phyloP scores from a whole-genome alignment of 345 rosid species.

The Syzygium aqueum region DNA sequence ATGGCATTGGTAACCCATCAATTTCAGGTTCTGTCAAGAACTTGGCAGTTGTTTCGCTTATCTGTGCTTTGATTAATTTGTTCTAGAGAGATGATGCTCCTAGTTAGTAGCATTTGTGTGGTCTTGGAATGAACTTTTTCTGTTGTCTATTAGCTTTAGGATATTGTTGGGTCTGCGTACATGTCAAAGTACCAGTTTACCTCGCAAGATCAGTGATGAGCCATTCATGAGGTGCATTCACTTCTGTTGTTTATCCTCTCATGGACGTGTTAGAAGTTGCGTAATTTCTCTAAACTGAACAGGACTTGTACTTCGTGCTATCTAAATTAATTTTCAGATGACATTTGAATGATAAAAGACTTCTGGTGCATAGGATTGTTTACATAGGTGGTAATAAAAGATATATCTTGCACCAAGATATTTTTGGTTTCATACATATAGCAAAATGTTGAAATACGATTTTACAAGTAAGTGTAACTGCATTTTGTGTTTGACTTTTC shows the following conservation, averaged over 20 bases:
- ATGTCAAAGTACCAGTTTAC: neutral
- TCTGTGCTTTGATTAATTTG: neutral
- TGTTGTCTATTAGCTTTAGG: neutral
- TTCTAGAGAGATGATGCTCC: neutral
- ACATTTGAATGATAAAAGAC: neutral
- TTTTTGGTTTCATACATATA: neutral
- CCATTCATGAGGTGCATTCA: neutral
- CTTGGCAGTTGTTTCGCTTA: neutral
- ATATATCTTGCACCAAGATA: neutral
- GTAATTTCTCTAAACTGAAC: neutral
- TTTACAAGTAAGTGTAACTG: neutral
- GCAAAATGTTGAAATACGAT: neutral
- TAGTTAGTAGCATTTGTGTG: neutral
- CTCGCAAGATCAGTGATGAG: neutral
- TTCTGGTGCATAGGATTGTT: neutral
- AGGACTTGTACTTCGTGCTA: neutral
- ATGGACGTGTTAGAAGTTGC: neutral
- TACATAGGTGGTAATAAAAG: neutral
- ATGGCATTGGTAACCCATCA: constrained; percentile 92
- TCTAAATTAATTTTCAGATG: neutral
- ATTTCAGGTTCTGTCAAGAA: constrained; percentile 49
- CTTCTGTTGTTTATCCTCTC: neutral
- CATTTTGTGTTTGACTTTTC: neutral
- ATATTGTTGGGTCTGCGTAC: neutral
- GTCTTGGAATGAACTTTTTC: neutral